phyloP scores from a whole-genome alignment of 1,284 basidiomycete genomes.

The Porodaedalea pini region DNA sequence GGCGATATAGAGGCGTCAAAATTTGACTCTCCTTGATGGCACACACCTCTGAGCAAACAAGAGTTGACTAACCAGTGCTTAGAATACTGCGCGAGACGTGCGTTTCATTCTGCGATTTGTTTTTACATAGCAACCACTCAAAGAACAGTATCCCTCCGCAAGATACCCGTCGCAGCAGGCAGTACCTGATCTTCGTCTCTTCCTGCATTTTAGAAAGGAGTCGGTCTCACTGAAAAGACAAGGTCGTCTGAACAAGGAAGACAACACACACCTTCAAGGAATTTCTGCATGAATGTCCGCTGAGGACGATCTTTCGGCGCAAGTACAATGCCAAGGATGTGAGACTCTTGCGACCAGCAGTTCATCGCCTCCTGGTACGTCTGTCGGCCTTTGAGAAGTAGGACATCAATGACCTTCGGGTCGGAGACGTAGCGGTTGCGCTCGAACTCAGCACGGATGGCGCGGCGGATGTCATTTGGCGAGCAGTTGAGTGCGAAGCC shows the following conservation, averaged over 20 bases:
- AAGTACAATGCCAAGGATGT: constrained; percentile 66
- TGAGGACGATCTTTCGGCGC: constrained; percentile 46
- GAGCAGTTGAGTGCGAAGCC: constrained; percentile 86
- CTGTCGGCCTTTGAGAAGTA: constrained; percentile 82
- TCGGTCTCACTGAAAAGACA: background rate
- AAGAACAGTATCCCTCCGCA: constrained; percentile 12
- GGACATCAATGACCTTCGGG: constrained; percentile 79
- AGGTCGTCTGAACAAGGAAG: background rate
- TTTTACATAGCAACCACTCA: background rate
- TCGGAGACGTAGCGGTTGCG: constrained; percentile 82
- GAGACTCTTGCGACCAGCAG: constrained; percentile 85
- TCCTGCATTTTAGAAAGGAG: constrained; percentile 8
- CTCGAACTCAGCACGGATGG: constrained; percentile 88
- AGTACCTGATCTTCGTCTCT: constrained; percentile 23
- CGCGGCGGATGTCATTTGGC: constrained; percentile 77
- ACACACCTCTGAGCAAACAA: background rate
- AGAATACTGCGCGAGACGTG: background rate
- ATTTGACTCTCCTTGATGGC: too few species aligned
- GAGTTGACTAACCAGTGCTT: background rate
- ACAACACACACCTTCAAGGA: constrained; percentile 67
- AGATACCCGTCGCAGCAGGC: constrained; percentile 17
- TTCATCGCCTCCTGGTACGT: constrained; percentile 97
- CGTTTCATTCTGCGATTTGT: background rate
- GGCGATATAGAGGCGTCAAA: too few species aligned
- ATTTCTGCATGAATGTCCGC: constrained; percentile 79